A percentile compares a stretch with the other conserved stretches of the same genome.
Evolutionary conservation across 1,139 yeast species (phyloP).

Genomic region (Geotrichum histeridarum): DNA sequence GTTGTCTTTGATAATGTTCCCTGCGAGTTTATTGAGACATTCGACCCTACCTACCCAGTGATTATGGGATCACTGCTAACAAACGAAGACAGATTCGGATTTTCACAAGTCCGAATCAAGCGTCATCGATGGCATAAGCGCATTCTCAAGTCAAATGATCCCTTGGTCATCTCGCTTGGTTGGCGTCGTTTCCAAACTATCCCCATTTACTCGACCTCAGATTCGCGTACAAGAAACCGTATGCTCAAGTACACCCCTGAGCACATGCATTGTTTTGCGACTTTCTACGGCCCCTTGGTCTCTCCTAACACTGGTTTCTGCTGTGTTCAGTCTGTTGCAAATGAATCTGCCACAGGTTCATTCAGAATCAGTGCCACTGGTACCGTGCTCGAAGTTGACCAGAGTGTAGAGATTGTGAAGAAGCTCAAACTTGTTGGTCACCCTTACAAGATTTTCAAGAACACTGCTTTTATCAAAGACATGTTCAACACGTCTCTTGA

Average conservation of each 20-base stretch:
- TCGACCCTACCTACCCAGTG: slow-evolving; percentile 79
- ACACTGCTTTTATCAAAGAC: slow-evolving; percentile 94
- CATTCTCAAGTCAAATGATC: slow-evolving; percentile 92
- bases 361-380: slow-evolving; percentile 99
- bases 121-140: slow-evolving; percentile 99
- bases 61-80: slow-evolving; percentile 86
- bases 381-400: slow-evolving; percentile 85
- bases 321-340: slow-evolving; percentile 85
- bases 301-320: slow-evolving; percentile 97
- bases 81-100: slow-evolving; percentile 90
- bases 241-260: slow-evolving; percentile 98
- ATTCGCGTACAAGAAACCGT: slow-evolving; percentile 94
- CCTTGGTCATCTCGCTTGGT: slow-evolving; percentile 85
- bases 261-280: slow-evolving; percentile 93
- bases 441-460: slow-evolving; percentile 88
- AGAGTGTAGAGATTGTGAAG: slow-evolving; percentile 85
- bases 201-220: slow-evolving; percentile 93
- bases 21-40: slow-evolving; percentile 82
- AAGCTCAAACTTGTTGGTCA: slow-evolving; percentile 91
- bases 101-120: slow-evolving; percentile 87
- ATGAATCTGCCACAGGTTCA: slow-evolving; percentile 76
- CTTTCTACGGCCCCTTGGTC: slow-evolving; percentile 94
- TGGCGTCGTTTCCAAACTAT: slow-evolving; percentile 98
- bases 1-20: slow-evolving; percentile 79
- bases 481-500: slow-evolving; percentile 92